A percentile compares a stretch with the other conserved stretches of the same genome.
These are phyloP conservation scores for Pezicula rhizophila DNA, from an alignment of 2,329 filamentous ascomycete species.

Conservation along the genomic window DNA sequence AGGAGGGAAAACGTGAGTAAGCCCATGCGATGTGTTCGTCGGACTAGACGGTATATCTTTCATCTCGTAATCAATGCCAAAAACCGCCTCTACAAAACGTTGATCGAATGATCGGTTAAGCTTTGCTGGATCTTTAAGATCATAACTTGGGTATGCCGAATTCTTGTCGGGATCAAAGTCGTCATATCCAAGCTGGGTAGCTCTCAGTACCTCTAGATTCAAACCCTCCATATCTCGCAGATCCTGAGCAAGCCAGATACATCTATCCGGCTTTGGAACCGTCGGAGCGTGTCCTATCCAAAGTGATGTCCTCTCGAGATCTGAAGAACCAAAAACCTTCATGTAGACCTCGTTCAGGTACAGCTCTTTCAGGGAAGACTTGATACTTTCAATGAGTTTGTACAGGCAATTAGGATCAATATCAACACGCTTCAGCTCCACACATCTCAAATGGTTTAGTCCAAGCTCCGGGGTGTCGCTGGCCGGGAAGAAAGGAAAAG, in stretches of 20 bases:
- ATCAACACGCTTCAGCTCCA: slow-evolving; percentile 28
- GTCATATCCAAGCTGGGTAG: slow-evolving; percentile 27
- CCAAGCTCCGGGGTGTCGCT: slow-evolving; percentile 1
- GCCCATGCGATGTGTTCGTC: not conserved
- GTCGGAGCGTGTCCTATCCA: slow-evolving; percentile 24
- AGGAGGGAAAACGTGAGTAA: too few relatives aligned
- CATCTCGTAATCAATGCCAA: slow-evolving; percentile 7
- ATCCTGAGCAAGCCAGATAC: slow-evolving; percentile 23
- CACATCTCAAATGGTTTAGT: slow-evolving; percentile 16
- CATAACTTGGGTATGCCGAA: slow-evolving; percentile 17
- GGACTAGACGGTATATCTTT: not conserved
- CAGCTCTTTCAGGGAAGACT: slow-evolving; percentile 24
- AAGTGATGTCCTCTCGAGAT: slow-evolving; percentile 13
- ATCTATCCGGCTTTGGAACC: slow-evolving; percentile 7
- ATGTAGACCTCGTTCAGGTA: slow-evolving; percentile 27
- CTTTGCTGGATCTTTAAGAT: slow-evolving; percentile 20
- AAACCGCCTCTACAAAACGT: slow-evolving; percentile 26
- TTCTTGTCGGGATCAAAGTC: slow-evolving; percentile 18
- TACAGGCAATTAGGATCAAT: slow-evolving; percentile 20
- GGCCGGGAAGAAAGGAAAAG: slow-evolving; percentile 19
- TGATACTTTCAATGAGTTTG: slow-evolving; percentile 19
- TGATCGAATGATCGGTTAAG: slow-evolving; percentile 23
- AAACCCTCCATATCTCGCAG: slow-evolving; percentile 20
- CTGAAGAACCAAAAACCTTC: slow-evolving; percentile 18
- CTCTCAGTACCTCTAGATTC: slow-evolving; percentile 22